Evolutionary conservation across 2,329 filamentous ascomycete genomes (phyloP).

Genomic region (Penicillium paneum): DNA sequence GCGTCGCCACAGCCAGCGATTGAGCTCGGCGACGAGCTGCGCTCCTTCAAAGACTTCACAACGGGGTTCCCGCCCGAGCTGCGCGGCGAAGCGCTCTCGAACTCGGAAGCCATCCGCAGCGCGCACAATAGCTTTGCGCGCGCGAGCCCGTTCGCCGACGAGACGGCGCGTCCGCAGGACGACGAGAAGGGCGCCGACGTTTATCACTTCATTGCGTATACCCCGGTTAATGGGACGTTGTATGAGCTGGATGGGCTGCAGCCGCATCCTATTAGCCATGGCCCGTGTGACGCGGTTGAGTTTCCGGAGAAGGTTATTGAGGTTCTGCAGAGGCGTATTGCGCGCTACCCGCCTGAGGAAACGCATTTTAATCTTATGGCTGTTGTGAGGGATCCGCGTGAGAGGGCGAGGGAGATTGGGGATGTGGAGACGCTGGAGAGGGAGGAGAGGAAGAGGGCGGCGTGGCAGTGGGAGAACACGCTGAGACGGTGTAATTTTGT

Average conservation of each 20-base stretch:
- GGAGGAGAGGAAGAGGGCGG: conserved; percentile 78
- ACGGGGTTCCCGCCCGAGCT: conserved; percentile 75
- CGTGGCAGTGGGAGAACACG: conserved; percentile 95
- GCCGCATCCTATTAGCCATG: conserved; percentile 87
- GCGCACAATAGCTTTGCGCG: conserved; percentile 89
- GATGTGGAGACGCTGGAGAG: conserved; percentile 73
- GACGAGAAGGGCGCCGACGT: conserved; percentile 70
- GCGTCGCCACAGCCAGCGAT: conserved; percentile 43
- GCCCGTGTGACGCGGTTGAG: conserved; percentile 63
- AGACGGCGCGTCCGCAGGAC: conserved; percentile 71
- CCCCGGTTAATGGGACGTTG: conserved; percentile 70
- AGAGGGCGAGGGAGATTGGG: conserved; percentile 74
- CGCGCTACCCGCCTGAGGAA: conserved; percentile 78
- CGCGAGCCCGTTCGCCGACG: conserved; percentile 86
- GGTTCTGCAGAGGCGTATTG: conserved; percentile 81
- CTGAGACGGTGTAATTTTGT: conserved; percentile 93
- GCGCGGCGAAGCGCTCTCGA: conserved; percentile 67
- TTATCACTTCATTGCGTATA: conserved; percentile 98
- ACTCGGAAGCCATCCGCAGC: conserved; percentile 67
- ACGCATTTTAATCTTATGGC: conserved; percentile 96
- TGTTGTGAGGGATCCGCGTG: conserved; percentile 78
- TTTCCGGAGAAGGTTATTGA: conserved; percentile 80
- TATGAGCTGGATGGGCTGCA: conserved; percentile 97
- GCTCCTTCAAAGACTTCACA: conserved; percentile 84
- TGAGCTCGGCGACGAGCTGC: conserved; percentile 67